Evolutionary conservation across 225 moss, liverwort and hornwort genomes (phyloP).

Genomic region (Anthoceros angustus): DNA sequence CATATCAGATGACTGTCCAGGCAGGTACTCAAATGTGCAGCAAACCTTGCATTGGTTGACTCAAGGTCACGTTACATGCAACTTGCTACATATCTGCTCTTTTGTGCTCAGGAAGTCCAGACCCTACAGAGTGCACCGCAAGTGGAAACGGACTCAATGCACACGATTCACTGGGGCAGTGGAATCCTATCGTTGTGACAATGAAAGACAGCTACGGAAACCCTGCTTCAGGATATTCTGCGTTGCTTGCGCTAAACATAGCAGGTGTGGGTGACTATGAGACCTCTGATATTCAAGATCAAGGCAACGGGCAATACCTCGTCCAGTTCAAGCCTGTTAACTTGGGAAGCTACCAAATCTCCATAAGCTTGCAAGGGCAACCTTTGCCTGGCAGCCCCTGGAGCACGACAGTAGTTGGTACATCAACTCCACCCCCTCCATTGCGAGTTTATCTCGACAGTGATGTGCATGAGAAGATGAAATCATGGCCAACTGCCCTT

Average conservation of each 20-base stretch:
- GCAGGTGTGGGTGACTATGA: neutral
- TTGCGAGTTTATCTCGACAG: neutral
- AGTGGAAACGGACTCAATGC: neutral
- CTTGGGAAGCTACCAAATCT: no score
- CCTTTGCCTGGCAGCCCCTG: no score
- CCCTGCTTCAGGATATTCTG: neutral
- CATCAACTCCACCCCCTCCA: neutral
- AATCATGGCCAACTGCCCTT: neutral
- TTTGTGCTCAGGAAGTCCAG: neutral
- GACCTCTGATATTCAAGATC: neutral
- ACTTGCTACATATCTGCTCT: no score
- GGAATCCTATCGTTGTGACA: neutral
- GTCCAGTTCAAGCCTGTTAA: neutral
- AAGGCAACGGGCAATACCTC: neutral
- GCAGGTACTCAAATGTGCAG: neutral
- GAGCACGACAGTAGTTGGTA: neutral
- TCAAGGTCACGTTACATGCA: no score
- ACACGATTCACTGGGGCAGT: neutral
- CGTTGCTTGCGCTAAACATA: neutral
- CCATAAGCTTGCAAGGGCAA: no score
- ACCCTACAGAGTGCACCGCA: neutral
- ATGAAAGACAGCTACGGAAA: neutral
- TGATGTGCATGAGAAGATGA: neutral
- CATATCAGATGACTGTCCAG: neutral
- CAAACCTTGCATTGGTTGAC: no score